These are phyloP conservation scores for Apophysomyces elegans DNA, from an alignment of 371 early-diverging fungal genomes.

Conservation along the genomic window DNA sequence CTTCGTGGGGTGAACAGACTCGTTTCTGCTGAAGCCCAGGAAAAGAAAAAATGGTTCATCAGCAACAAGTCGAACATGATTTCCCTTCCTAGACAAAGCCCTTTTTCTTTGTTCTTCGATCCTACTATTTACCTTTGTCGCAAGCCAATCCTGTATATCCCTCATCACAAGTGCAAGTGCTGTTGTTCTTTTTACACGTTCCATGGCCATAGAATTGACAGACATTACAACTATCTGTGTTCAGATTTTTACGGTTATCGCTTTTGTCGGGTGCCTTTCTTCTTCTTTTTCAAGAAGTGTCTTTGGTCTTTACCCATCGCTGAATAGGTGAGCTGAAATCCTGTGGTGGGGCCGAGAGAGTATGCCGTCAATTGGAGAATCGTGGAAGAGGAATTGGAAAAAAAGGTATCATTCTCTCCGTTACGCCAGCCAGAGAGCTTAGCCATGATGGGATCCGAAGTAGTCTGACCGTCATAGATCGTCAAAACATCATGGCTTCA, in stretches of 20 bases:
- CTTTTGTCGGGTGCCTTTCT: background rate
- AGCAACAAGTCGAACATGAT: background rate
- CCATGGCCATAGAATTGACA: background rate
- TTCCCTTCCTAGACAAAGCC: too few relatives aligned
- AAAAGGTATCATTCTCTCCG: slow-evolving; percentile 3
- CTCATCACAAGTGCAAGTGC: background rate
- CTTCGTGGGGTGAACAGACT: slow-evolving; percentile 10
- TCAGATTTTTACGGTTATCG: too few relatives aligned
- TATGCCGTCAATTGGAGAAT: background rate
- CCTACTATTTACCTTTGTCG: background rate
- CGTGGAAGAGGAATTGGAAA: background rate
- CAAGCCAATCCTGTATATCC: background rate
- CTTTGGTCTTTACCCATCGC: background rate
- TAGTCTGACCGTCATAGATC: slow-evolving; percentile 15
- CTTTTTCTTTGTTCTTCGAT: too few relatives aligned
- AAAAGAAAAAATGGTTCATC: background rate
- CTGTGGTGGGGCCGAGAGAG: too few relatives aligned
- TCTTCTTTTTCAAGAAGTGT: too few relatives aligned
- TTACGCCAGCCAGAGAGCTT: slow-evolving; percentile 12
- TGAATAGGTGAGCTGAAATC: background rate
- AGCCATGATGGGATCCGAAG: slow-evolving; percentile 8
- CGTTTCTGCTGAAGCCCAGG: background rate
- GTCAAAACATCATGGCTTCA: slow-evolving; percentile 13
- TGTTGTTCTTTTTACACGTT: background rate
- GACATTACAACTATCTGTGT: background rate